phyloP scores from a whole-genome alignment of 805 yeast genomes.

The Schizosaccharomyces cryophilus region DNA sequence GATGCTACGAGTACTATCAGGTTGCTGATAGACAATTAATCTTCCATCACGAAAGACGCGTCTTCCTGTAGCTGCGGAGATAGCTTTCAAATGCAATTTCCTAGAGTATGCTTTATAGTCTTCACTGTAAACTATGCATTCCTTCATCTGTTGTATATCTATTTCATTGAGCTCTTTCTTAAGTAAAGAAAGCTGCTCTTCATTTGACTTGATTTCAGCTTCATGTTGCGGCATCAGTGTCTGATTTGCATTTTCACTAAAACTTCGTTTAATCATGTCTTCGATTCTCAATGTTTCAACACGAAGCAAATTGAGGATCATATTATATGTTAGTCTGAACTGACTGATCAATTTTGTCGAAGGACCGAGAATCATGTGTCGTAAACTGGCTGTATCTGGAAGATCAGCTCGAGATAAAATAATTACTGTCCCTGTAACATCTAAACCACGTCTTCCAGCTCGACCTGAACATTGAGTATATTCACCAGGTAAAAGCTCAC shows the following conservation, averaged over 20 bases:
- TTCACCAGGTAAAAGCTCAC: constrained; percentile 80
- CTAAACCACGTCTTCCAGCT: constrained; percentile 94
- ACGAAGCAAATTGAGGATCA: constrained; percentile 75
- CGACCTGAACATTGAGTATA: constrained; percentile 98
- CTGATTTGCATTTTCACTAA: constrained; percentile 75
- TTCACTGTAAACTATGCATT: constrained; percentile 21
- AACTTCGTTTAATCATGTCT: constrained; percentile 90
- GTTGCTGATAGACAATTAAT: constrained; percentile 7
- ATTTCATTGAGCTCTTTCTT: constrained; percentile 15
- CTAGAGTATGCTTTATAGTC: constrained; percentile 23
- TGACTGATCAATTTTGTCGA: constrained; percentile 82
- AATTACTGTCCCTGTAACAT: constrained; percentile 80
- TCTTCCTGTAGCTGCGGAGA: constrained; percentile 24
- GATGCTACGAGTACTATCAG: neutral
- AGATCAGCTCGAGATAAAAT: constrained; percentile 14
- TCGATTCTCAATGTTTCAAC: constrained; percentile 92
- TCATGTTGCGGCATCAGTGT: constrained; percentile 69
- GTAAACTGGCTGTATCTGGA: constrained; percentile 23
- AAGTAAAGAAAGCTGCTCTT: constrained; percentile 21
- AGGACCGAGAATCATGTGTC: constrained; percentile 62
- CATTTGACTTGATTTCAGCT: constrained; percentile 30
- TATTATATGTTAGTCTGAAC: constrained; percentile 80
- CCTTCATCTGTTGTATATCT: constrained; percentile 22
- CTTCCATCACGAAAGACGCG: constrained; percentile 18
- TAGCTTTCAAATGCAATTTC: constrained; percentile 24